These are phyloP conservation scores for Hanseniaspora hatyaiensis DNA, from an alignment of 805 yeast species.

Conservation along the genomic window DNA sequence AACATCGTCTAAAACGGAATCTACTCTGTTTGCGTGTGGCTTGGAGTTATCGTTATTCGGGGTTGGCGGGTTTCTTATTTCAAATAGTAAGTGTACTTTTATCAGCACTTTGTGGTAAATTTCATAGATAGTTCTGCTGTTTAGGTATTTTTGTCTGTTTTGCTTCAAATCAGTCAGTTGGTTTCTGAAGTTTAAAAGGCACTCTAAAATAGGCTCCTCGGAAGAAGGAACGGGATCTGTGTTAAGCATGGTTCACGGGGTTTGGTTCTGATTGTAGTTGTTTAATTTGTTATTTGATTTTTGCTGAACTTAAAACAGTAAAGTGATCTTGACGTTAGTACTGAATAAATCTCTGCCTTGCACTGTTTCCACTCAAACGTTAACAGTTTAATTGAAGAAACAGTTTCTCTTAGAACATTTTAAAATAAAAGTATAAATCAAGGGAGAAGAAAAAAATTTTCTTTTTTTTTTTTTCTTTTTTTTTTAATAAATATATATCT, in stretches of 20 bases:
- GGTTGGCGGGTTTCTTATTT: slow-evolving; percentile 32
- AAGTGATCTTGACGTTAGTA: too few relatives aligned
- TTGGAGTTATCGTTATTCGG: slow-evolving; percentile 21
- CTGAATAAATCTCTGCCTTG: too few relatives aligned
- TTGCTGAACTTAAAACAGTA: too few relatives aligned
- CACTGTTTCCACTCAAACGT: too few relatives aligned
- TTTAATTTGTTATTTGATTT: background rate
- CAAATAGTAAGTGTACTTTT: slow-evolving; percentile 42
- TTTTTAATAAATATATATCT: too few relatives aligned
- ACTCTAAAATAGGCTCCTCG: slow-evolving; percentile 32
- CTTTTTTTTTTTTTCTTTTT: too few relatives aligned
- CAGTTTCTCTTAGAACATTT: too few relatives aligned
- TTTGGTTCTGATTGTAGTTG: background rate
- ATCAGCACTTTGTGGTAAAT: slow-evolving; percentile 49
- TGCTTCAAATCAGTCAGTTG: slow-evolving; percentile 41
- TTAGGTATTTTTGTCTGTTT: slow-evolving; percentile 52
- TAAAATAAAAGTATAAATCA: too few relatives aligned
- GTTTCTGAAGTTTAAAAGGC: slow-evolving; percentile 35
- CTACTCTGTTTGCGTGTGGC: slow-evolving; percentile 42
- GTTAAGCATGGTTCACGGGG: slow-evolving; percentile 20
- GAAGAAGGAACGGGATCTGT: slow-evolving; percentile 29
- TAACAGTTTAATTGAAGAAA: too few relatives aligned
- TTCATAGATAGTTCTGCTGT: slow-evolving; percentile 53
- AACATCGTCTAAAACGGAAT: slow-evolving; percentile 70
- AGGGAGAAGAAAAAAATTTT: too few relatives aligned